A percentile compares a stretch with the other conserved stretches of the same genome.
Evolutionary conservation across 495 filamentous ascomycete species (phyloP).

Genomic region (Lichenothelia convexa): DNA sequence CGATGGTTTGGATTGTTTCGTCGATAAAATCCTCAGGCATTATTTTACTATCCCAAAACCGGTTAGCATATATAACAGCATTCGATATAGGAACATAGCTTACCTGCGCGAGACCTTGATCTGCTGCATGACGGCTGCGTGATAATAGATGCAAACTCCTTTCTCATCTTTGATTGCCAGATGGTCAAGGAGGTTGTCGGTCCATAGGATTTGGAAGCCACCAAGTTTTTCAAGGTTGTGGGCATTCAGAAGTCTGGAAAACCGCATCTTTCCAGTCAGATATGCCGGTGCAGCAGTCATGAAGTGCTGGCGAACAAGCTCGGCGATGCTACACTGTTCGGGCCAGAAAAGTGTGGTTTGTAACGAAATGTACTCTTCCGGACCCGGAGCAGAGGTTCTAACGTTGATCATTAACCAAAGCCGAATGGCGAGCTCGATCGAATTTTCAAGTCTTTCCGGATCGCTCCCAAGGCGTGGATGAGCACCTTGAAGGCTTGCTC

Average conservation of each 20-base stretch:
- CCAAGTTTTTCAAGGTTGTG: conserved; percentile 1
- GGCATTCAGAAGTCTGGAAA: conserved; percentile 1
- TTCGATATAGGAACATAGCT: background rate
- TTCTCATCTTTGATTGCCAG: background rate
- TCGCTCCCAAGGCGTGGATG: background rate
- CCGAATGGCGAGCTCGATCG: background rate
- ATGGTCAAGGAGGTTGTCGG: conserved; percentile 3
- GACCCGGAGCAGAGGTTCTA: background rate
- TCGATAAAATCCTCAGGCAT: conserved; percentile 21
- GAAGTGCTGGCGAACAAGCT: background rate
- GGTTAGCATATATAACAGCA: background rate
- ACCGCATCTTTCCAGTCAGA: background rate
- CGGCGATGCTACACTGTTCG: background rate
- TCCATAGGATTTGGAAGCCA: conserved; percentile 3
- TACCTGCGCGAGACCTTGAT: background rate
- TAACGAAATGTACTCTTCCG: background rate
- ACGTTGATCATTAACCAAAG: background rate
- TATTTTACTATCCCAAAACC: conserved; percentile 4
- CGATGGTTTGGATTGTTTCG: conserved; percentile 28
- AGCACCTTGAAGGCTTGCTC: background rate
- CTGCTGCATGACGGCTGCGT: background rate
- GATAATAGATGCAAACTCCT: background rate
- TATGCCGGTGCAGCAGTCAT: background rate
- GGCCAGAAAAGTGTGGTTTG: background rate
- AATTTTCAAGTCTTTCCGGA: background rate